Evolutionary conservation across 2,329 filamentous ascomycete species (phyloP).

Genomic region (Epichloe sibirici): DNA sequence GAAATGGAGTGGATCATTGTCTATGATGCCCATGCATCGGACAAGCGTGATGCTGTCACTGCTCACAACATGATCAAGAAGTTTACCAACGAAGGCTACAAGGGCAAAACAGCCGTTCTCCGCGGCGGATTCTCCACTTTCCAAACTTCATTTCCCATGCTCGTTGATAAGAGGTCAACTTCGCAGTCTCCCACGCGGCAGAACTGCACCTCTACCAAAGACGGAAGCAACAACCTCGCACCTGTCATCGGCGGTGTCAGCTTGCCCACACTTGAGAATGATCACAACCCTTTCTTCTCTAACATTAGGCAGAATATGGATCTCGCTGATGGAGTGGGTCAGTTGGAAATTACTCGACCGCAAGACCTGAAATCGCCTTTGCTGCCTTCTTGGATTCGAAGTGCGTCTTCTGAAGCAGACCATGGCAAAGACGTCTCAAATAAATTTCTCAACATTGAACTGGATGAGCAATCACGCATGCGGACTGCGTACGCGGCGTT

Average conservation of each 20-base stretch:
- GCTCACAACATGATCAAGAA: conserved; percentile 88
- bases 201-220: conserved; percentile 14
- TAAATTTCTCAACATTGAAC: conserved; percentile 74
- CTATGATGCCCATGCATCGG: conserved; percentile 68
- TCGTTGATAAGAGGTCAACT: conserved; percentile 42
- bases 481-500: conserved; percentile 54
- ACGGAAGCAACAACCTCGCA: conserved; percentile 31
- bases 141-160: conserved; percentile 49
- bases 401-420: conserved; percentile 53
- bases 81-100: conserved; percentile 74
- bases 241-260: conserved; percentile 84
- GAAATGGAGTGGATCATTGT: conserved; percentile 67
- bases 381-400: conserved; percentile 67
- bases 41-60: conserved; percentile 67
- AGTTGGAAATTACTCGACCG: conserved; percentile 47
- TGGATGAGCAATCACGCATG: conserved; percentile 84
- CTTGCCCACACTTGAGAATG: conserved; percentile 57
- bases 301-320: conserved; percentile 98
- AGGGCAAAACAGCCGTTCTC: conserved; percentile 61
- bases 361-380: conserved; percentile 31
- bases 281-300: conserved; percentile 80
- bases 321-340: conserved; percentile 82
- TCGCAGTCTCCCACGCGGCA: conserved; percentile 12
- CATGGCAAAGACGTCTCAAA: conserved; percentile 72
- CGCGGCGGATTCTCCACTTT: conserved; percentile 74